A percentile compares a stretch with the other conserved stretches of the same genome.
These are phyloP conservation scores for Penicillium coffeae DNA, from an alignment of 495 filamentous ascomycete species.

Conservation along the genomic window DNA sequence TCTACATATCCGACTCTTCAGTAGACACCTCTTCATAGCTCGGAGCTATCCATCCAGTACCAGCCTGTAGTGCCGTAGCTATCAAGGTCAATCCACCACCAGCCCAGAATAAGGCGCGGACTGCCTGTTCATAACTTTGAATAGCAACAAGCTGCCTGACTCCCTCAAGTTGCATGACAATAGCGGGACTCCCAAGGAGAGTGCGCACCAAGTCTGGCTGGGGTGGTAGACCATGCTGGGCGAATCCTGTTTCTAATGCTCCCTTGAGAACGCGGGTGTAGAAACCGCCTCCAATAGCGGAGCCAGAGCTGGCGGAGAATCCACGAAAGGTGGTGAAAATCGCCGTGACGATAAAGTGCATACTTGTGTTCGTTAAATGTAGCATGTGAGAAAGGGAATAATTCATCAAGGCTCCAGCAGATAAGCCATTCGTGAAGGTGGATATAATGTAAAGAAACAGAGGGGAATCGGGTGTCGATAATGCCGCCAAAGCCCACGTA, in stretches of 20 bases:
- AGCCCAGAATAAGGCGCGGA: slow-evolving; percentile 55
- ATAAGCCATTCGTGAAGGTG: slow-evolving; percentile 64
- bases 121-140: slow-evolving; percentile 55
- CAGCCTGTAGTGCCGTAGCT: slow-evolving; percentile 59
- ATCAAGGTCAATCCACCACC: slow-evolving; percentile 51
- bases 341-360: slow-evolving; percentile 68
- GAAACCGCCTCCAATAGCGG: slow-evolving; percentile 70
- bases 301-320: slow-evolving; percentile 72
- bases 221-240: slow-evolving; percentile 42
- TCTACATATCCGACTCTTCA: not conserved
- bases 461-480: slow-evolving; percentile 46
- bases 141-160: slow-evolving; percentile 59
- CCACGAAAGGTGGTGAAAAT: slow-evolving; percentile 69
- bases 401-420: slow-evolving; percentile 65
- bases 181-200: slow-evolving; percentile 64
- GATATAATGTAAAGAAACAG: slow-evolving; percentile 46
- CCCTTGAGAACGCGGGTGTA: slow-evolving; percentile 60
- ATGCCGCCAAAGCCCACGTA: slow-evolving; percentile 44
- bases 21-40: not conserved
- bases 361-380: slow-evolving; percentile 55
- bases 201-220: slow-evolving; percentile 53
- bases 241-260: slow-evolving; percentile 55
- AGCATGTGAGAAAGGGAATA: slow-evolving; percentile 75
- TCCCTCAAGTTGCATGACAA: slow-evolving; percentile 49
- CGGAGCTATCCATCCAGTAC: slow-evolving; percentile 58